Base-by-base conservation (phyloP, 2,329 filamentous ascomycete species). In the Talaromyces funiculosus region DNA sequence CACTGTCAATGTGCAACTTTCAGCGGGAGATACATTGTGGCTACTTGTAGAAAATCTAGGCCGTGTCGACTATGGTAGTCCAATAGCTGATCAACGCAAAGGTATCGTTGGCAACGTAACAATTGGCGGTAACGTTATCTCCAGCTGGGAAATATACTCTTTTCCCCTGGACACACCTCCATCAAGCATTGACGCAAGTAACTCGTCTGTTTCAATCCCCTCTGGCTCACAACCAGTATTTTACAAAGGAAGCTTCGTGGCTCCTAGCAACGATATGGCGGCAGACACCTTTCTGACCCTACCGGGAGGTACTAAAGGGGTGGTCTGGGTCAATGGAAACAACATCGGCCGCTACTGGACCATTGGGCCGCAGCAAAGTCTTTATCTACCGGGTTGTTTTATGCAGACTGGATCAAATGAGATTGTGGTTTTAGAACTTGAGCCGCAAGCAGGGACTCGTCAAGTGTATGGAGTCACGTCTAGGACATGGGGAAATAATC, bases 21-120 rank as follows among this genome's bases (percentile, higher is more conserved):
- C 68, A 20, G 47, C 55, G 1, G 77, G 77, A 5, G 78, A 81
- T 63, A 71, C 65, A 24, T 62, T 82, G 4, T 70, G 75, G 60
- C 72, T 82, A 0, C 66, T 82, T 3, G 75, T 81, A 1, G 80
- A 83, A 67, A 82, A 82, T 54, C 71, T 82, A n/a, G 80, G 80
- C 1, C 74, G 80, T 2, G 77, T 81, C 1, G 77, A 82, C 62
- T 81, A 78, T 62, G 35, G 14, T 73, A 73, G 53, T 73, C 75
- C 2, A 4, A 70, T 80, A 9, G 69, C 69, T 5, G 79, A 83
- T 35, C 80, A 76, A 24, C 70, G 69, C 22, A 82, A 82, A 63
- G 80, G 80, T 0, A 76, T 82, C 16, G 57, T 68, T 3, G 72
- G 72, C 9, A 64, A 80, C 54, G 77, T 82, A 1, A 77, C 71